Conservation (phyloP, 352 stramenopile species). For the Pythium coloratum region DNA sequence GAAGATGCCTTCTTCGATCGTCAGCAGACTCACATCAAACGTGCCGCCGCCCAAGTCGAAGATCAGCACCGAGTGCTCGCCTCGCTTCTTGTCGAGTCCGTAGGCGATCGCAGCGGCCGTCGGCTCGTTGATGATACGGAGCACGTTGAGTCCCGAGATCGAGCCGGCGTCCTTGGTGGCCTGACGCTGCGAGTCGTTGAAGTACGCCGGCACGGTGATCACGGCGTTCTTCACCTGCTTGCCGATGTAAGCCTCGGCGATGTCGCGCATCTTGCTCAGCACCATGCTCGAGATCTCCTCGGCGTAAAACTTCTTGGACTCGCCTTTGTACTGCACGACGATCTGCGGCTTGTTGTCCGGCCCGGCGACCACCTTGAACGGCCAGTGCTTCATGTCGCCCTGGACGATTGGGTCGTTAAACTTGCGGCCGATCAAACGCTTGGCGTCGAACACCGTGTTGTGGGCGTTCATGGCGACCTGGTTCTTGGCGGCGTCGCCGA, state of each 20-base stretch:
- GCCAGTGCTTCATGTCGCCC: conserved; percentile 56
- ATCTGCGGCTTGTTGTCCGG: conserved; percentile 70
- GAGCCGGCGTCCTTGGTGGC: conserved; percentile 31
- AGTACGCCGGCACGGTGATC: conserved; percentile 31
- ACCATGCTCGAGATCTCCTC: conserved; percentile 73
- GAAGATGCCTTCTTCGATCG: conserved; percentile 96
- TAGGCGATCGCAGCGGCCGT: conserved; percentile 94
- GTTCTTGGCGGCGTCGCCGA: conserved; percentile 95
- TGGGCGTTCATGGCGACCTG: conserved; percentile 90
- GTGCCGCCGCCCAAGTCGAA: conserved; percentile 96
- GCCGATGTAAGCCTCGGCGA: conserved; percentile 36
- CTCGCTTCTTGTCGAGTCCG: conserved; percentile 94
- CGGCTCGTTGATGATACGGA: conserved; percentile 92
- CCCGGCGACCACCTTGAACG: conserved; percentile 92
- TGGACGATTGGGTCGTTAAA: conserved; percentile 88
- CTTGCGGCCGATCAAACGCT: conserved; percentile 90
- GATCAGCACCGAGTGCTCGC: conserved; percentile 95
- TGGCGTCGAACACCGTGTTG: conserved; percentile 34
- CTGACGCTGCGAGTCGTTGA: conserved; percentile 34
- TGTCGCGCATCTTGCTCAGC: conserved; percentile 54
- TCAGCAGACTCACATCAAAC: conserved; percentile 94
- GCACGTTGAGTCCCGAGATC: conserved; percentile 31
- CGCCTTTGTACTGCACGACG: conserved; percentile 31
- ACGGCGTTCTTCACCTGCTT: conserved; percentile 32
- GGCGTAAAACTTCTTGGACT: conserved; percentile 53